Evolutionary conservation across 352 stramenopile genomes (phyloP), one percentile per base, ranked within the genome.

Genomic region (Pythium biforme): DNA sequence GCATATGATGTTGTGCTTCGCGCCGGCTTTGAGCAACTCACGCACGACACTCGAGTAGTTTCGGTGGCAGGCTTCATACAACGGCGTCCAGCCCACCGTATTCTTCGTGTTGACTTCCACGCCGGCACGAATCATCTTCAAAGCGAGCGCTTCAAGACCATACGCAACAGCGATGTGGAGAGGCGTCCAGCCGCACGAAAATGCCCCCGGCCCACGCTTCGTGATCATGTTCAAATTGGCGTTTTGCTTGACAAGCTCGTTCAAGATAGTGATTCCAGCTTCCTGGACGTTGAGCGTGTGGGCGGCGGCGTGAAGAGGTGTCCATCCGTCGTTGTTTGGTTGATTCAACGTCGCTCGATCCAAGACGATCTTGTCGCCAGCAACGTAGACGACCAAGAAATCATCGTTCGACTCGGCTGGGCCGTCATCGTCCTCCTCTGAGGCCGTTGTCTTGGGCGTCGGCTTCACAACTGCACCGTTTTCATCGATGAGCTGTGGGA

Each of bases 261-360:
- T 80, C 20, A 94, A 70, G 55, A 94, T 89, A 3, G 75, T 64
- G 40, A 90, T 88, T 0, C 81, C 83, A 12, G 85, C 85, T 29
- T 92, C 83, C 45, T 90, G 78, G 0, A 80, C 73, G 40, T 81
- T 91, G 19, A 89, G 41, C 41, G 78, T 88, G 50, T 94, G 85
- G 52, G 78, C 90, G n/a, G 73, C 83, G 20, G 83, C 75, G 55
- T 94, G 85, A 6, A 94, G 58, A 8, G 83, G 81, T 0, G 83
- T 94, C 83, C 83, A 94, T n/a, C 74, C 79, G 53, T 94, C 83
- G 20, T 86, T 84, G 68, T 92, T 92, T 4, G 85, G 80, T 43
- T 75, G 59, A 27, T 89, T 81, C 29, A 94, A 60, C 29, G 67
- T 89, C 25, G 70, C 68, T 45, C 76, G 80, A 49, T 92, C 85